Base-by-base conservation (phyloP, 345 rosid species). In the Laguncularia racemosa region DNA sequence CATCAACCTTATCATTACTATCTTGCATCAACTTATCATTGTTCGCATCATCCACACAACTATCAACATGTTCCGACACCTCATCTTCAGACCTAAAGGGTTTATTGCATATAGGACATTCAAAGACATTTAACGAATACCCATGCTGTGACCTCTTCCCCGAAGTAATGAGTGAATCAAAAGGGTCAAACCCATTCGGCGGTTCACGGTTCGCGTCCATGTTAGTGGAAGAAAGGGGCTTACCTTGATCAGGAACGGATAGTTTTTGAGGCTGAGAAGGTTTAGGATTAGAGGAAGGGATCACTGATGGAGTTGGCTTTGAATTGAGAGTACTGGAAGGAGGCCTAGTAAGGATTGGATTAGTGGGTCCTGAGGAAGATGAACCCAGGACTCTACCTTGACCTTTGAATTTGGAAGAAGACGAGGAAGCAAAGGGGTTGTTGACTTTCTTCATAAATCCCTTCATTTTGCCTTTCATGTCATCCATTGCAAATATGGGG, bases 361-460 rank as follows among this genome's bases (percentile, higher is more conserved):
- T 73, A 61, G 62, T 55, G 43, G 90, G 73, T 55, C 44, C 84
- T 5, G 93, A 73, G 9, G 90, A 60, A 43, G 92, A 78, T 14
- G 93, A 82, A 66, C 98, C 98, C 72, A 89, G 65, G 28, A 86
- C 95, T 57, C 93, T 58, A 60, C 95, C 91, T 65, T 76, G 76
- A 65, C 96, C 98, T 73, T 92, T 89, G 78, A 92, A 92, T 77
- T 89, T 89, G 33, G 80, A 81, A 6, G 92, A 71, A 43, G 97
- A 84, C 14, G 96, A 73, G 0, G 81, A 75, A 17, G 89, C 75
- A 19, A 74, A 67, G n/a, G 72, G 72, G 61, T 69, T 71, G 74
- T 77, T 88, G 68, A 92, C 82, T 76, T 86, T 92, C 76, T 92
- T 89, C 78, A 89, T 72, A 80, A 92, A 86, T 6, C 96, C 98